Conservation (phyloP, 805 yeast species). For the Sugiyamaella qingdaonensis region DNA sequence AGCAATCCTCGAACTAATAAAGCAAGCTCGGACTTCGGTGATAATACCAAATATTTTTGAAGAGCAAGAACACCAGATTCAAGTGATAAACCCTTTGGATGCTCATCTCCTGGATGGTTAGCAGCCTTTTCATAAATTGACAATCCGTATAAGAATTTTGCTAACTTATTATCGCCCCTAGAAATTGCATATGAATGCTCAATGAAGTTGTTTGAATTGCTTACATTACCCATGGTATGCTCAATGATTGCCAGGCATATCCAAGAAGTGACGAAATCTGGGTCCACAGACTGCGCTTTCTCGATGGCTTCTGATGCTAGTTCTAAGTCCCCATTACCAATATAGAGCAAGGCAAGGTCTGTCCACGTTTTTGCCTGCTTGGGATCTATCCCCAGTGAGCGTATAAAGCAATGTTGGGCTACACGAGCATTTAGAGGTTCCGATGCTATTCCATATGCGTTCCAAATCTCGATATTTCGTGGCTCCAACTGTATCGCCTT, state of each 20-base stretch:
- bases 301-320: conserved; percentile 70
- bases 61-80: conserved; percentile 36
- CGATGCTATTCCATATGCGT: conserved; percentile 73
- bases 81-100: conserved; percentile 2
- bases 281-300: conserved; percentile 76
- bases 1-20: conserved; percentile 29
- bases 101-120: background rate
- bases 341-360: conserved; percentile 72
- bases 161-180: conserved; percentile 63
- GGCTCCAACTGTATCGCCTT: conserved; percentile 69
- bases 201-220: conserved; percentile 55
- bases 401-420: conserved; percentile 89
- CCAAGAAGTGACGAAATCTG: conserved; percentile 76
- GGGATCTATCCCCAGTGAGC: conserved; percentile 67
- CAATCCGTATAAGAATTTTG: conserved; percentile 70
- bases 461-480: conserved; percentile 72
- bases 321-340: conserved; percentile 61
- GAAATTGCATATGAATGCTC: conserved; percentile 78
- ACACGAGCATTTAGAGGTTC: conserved; percentile 60
- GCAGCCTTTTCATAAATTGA: conserved; percentile 46
- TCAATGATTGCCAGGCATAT: conserved; percentile 70
- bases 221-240: conserved; percentile 28
- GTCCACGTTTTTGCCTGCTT: conserved; percentile 71
- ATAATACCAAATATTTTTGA: conserved; percentile 51
- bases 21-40: conserved; percentile 29